Evolutionary conservation across 2,329 filamentous ascomycete species (phyloP).

Genomic region (Colletotrichum zoysiae): DNA sequence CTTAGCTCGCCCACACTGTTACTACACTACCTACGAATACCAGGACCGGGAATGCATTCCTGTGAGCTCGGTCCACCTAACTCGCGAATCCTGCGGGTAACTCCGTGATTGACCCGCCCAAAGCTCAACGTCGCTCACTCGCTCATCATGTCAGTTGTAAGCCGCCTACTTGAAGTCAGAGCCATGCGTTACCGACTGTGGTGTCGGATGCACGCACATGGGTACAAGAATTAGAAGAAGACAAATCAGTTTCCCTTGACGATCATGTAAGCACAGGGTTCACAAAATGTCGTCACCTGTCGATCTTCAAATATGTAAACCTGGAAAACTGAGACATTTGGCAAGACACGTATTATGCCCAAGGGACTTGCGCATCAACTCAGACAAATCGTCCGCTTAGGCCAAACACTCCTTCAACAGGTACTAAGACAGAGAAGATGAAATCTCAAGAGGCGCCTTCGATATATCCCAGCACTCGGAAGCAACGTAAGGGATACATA

Average conservation of each 20-base stretch:
- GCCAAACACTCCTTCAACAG: not conserved
- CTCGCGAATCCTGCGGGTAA: too few species aligned
- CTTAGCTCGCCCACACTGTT: not conserved
- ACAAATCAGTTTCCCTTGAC: not conserved
- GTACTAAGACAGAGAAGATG: not conserved
- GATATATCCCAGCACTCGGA: not conserved
- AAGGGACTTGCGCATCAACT: too few species aligned
- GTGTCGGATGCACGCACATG: not conserved
- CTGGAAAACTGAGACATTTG: slow-evolving; percentile 29
- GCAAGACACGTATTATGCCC: not conserved
- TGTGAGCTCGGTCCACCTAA: not conserved
- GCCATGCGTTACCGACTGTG: not conserved
- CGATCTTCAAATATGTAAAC: not conserved
- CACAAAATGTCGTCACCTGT: slow-evolving; percentile 28
- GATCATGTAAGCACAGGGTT: not conserved
- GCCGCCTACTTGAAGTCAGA: not conserved
- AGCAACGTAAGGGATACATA: not conserved
- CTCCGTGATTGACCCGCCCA: too few species aligned
- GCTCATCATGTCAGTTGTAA: not conserved
- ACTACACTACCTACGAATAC: not conserved
- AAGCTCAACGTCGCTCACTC: not conserved
- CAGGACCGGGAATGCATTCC: not conserved
- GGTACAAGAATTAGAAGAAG: not conserved
- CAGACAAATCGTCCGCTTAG: too few species aligned
- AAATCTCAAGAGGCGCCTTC: too few species aligned